Evolutionary conservation across 1,284 basidiomycete species (phyloP), one percentile per base, ranked within the genome.

Genomic region (Cutaneotrichosporon cavernicola): DNA sequence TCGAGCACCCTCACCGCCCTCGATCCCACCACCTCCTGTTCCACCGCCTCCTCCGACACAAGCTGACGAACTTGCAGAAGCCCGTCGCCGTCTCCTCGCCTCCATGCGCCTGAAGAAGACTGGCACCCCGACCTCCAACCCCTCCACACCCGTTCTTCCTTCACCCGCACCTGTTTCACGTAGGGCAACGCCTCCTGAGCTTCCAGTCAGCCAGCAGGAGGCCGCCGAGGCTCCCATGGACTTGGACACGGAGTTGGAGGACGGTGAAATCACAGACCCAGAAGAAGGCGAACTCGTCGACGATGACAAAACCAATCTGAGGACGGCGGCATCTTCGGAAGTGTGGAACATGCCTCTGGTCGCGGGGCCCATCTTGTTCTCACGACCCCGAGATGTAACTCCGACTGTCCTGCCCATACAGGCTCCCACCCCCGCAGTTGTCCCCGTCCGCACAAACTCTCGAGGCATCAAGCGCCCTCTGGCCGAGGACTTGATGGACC

Each of bases 401-500:
- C 18, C 18, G 43, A 18, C 43, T 14, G 7, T 18, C 18, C 65
- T 59, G 4, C 50, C 61, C 8, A 30, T 55, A n/a, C 52, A 53
- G 5, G 36, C 21, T 8, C 21, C 46, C 57, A 2, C 53, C 58
- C 16, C 55, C 56, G 36, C 31, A 63, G 10, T 30, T 60, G 22
- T 46, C 62, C 9, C 34, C 56, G 16, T 56, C 60, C 21, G 52
- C 65, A 47, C 63, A 57, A 47, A 30, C 64, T 58, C 69, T 5
- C 67, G 74, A 43, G 74, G 75, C 2, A 60, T 66, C 16, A 77
- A 76, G 57, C 69, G 77, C 30, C 69, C 72, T 3, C 69, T 65
- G 16, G 77, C 77, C 2, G 77, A 77, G 60, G 77, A 79, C 57
- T 49, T 76, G 49, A 72, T 73, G 60, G 76, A 79, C 16, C 67